Evolutionary conservation across 2,329 filamentous ascomycete species (phyloP).

Genomic region (Xylaria sp.): DNA sequence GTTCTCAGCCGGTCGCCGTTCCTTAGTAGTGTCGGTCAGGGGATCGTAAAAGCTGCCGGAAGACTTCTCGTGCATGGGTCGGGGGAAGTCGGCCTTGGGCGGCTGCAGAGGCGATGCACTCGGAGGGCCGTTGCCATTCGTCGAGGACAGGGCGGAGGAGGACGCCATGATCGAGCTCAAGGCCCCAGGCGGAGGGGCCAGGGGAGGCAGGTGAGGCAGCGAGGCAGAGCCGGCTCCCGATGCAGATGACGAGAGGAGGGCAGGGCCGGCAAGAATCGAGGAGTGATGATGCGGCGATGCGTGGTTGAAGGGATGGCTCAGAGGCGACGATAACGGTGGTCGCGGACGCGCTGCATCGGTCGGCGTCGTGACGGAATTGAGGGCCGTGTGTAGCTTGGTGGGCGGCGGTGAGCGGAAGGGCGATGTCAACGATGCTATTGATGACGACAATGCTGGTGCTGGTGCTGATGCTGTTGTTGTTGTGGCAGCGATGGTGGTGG

Average conservation of each 20-base stretch:
- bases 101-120: slow-evolving; percentile 51
- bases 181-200: slow-evolving; percentile 50
- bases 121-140: slow-evolving; percentile 46
- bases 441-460: slow-evolving; percentile 38
- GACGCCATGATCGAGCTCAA: slow-evolving; percentile 49
- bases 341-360: slow-evolving; percentile 40
- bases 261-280: slow-evolving; percentile 27
- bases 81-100: slow-evolving; percentile 50
- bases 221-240: slow-evolving; percentile 29
- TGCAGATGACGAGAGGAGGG: slow-evolving; percentile 34
- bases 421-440: slow-evolving; percentile 37
- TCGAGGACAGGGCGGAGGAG: slow-evolving; percentile 44
- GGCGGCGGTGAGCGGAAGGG: slow-evolving; percentile 42
- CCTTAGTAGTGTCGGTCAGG: slow-evolving; percentile 55
- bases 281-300: slow-evolving; percentile 42
- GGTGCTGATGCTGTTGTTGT: slow-evolving; percentile 34
- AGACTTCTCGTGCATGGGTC: slow-evolving; percentile 52
- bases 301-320: slow-evolving; percentile 47
- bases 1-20: slow-evolving; percentile 52
- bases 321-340: slow-evolving; percentile 44
- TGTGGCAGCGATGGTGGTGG: slow-evolving; percentile 23
- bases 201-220: slow-evolving; percentile 41
- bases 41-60: slow-evolving; percentile 58
- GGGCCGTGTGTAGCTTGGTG: slow-evolving; percentile 35
- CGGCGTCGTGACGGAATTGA: slow-evolving; percentile 44